Conservation (phyloP, 768 basidiomycete genomes). For the Macrolepiota fuliginosa region DNA sequence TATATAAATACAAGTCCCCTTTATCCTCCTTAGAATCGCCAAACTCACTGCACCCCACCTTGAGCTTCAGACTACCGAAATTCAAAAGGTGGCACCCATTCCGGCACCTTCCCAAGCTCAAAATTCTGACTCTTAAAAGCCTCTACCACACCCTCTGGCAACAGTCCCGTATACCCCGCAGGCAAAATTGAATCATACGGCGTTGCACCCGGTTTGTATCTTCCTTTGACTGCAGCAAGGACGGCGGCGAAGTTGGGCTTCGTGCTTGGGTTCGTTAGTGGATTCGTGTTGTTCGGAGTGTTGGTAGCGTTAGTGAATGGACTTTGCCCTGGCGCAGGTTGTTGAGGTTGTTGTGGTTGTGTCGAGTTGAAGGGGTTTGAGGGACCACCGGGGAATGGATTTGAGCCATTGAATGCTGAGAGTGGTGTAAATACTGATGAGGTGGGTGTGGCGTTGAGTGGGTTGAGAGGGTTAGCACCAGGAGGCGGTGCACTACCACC, state of each 20-base stretch:
- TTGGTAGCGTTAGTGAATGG: neutral
- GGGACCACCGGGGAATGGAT: neutral
- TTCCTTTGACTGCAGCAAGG: slow-evolving; percentile 24
- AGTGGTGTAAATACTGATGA: neutral
- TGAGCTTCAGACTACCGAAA: slow-evolving; percentile 27
- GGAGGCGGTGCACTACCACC: neutral
- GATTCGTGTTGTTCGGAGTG: neutral
- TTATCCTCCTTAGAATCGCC: neutral
- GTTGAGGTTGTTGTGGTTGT: neutral
- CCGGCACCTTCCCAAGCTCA: slow-evolving; percentile 67
- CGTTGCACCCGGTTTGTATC: slow-evolving; percentile 45
- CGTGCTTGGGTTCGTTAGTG: slow-evolving; percentile 2
- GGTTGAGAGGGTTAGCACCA: neutral
- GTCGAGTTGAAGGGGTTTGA: neutral
- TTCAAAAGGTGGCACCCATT: slow-evolving; percentile 70
- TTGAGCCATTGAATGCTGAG: neutral
- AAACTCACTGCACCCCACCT: neutral
- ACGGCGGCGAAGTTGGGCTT: slow-evolving; percentile 11
- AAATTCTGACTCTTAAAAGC: slow-evolving; percentile 60
- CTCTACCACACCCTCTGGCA: slow-evolving; percentile 48
- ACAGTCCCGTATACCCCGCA: slow-evolving; percentile 49
- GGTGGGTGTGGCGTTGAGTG: neutral
- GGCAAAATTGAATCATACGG: slow-evolving; percentile 60
- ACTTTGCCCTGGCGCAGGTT: neutral
- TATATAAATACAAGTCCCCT: neutral